These are phyloP conservation scores for Chrysophaeum taylorii DNA, from an alignment of 352 stramenopile genomes.

Conservation along the genomic window DNA sequence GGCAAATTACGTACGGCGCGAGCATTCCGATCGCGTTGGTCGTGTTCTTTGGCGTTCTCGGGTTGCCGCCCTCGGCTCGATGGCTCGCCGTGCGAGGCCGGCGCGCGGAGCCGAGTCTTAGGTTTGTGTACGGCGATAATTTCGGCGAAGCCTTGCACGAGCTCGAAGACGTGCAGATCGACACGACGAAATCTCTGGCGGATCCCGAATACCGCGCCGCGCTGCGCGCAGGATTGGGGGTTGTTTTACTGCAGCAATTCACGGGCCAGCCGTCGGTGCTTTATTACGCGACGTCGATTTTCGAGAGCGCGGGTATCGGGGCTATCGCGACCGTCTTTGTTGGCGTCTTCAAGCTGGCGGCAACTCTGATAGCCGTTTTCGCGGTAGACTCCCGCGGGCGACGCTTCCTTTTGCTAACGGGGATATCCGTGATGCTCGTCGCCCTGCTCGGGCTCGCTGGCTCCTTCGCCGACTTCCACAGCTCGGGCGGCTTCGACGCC, in stretches of 20 bases:
- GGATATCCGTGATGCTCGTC: conserved; percentile 41
- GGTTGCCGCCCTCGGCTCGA: conserved; percentile 36
- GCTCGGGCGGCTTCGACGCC: neutral
- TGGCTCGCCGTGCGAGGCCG: conserved; percentile 30
- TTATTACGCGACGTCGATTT: conserved; percentile 47
- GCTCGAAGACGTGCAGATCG: neutral
- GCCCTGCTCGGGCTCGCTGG: conserved; percentile 31
- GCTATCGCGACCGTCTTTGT: conserved; percentile 35
- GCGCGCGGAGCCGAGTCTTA: conserved; percentile 23
- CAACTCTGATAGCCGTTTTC: conserved; percentile 38
- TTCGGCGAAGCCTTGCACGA: conserved; percentile 24
- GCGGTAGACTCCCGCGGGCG: conserved; percentile 38
- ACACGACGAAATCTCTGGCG: conserved; percentile 4
- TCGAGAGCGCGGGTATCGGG: conserved; percentile 43
- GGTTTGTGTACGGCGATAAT: conserved; percentile 26
- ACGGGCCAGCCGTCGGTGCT: conserved; percentile 51
- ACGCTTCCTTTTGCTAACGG: conserved; percentile 36
- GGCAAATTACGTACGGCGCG: conserved; percentile 17
- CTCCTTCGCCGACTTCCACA: conserved; percentile 31
- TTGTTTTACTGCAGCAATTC: conserved; percentile 47
- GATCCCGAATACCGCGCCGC: conserved; percentile 22
- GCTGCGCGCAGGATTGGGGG: conserved; percentile 33
- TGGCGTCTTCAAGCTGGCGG: conserved; percentile 48
- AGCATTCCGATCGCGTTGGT: conserved; percentile 22
- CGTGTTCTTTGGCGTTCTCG: conserved; percentile 32